Base-by-base conservation (phyloP, 441 rosid genomes). In the Arabidopsis hybrid region DNA sequence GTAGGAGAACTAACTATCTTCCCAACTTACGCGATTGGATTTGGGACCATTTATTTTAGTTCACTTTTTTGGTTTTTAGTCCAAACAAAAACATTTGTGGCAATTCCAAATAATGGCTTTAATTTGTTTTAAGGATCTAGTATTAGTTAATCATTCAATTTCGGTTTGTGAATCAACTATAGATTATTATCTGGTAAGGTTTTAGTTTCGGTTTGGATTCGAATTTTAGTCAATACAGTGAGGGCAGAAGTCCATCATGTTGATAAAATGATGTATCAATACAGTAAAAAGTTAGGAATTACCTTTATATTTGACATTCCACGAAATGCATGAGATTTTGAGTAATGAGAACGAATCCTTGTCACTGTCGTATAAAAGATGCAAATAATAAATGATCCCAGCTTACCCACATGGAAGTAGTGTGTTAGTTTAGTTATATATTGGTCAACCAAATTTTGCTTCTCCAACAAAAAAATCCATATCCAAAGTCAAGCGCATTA, bases 1-100 rank as follows among this genome's bases (percentile, higher is more conserved):
- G 80, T 77, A 71, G 73, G 80, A 77, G 39, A 71, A 51, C 80
- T 39, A 77, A 77, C 68, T 42, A 45, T 51, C 69, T 45, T 69
- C 61, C 73, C 74, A 76, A 69, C 59, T 58, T 36, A 49, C 2
- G n/a, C 5, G 2, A 35, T 35, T 35, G 29, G 29, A 3, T 26
- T 26, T 64, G 49, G 47, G 67, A 67, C 65, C 57, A 43, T 63
- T 53, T 55, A 16, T 6, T 39, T 39, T 1, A n/a, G 32, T 47
- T 50, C 50, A 39, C 12, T 18, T 69, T 13, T 13, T 29, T 10
- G 36, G 8, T 42, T 53, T 9, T 3, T 39, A 38, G 26, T 64
- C 56, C 56, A 11, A 42, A 42, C 26, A 21, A 60, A 39, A 8
- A 32, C 18, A n/a, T n/a, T 32, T 56, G 7, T 56, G n/a, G 21